Conservation (phyloP, 2,329 filamentous ascomycete genomes). For the Neofusicoccum sp. region DNA sequence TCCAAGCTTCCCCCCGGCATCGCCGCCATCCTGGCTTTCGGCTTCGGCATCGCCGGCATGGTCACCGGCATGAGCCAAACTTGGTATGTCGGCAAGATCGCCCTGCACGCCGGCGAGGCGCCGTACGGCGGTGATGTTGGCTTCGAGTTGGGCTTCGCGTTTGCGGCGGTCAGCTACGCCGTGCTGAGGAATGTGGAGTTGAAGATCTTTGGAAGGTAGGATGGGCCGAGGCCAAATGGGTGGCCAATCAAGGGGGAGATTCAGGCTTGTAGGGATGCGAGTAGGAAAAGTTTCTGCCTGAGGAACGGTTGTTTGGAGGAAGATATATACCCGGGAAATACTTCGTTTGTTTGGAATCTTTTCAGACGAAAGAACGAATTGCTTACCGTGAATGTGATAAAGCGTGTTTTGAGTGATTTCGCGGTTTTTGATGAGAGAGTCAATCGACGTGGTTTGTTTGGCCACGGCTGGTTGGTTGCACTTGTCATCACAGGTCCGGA, state of each 20-base stretch:
- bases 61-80: constrained; percentile 68
- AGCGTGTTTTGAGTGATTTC: no score
- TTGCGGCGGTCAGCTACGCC: constrained; percentile 55
- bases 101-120: constrained; percentile 54
- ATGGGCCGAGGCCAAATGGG: constrained; percentile 4
- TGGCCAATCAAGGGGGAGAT: neutral
- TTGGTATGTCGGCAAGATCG: constrained; percentile 67
- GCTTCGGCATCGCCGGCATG: constrained; percentile 63
- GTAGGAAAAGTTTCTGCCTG: neutral
- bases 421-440: no score
- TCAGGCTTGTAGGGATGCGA: neutral
- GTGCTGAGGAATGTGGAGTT: constrained; percentile 51
- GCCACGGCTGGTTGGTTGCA: no score
- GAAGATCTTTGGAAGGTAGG: constrained; percentile 43
- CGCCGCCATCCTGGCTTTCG: constrained; percentile 63
- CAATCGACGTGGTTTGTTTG: no score
- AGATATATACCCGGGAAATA: neutral
- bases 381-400: no score
- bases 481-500: neutral
- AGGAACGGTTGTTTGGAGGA: neutral
- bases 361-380: no score
- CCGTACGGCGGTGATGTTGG: constrained; percentile 59
- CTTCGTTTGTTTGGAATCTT: neutral
- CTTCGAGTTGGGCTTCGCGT: constrained; percentile 65
- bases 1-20: constrained; percentile 61